Conservation (phyloP, 2,329 filamentous ascomycete species). For the Pezicula rhizophila region DNA sequence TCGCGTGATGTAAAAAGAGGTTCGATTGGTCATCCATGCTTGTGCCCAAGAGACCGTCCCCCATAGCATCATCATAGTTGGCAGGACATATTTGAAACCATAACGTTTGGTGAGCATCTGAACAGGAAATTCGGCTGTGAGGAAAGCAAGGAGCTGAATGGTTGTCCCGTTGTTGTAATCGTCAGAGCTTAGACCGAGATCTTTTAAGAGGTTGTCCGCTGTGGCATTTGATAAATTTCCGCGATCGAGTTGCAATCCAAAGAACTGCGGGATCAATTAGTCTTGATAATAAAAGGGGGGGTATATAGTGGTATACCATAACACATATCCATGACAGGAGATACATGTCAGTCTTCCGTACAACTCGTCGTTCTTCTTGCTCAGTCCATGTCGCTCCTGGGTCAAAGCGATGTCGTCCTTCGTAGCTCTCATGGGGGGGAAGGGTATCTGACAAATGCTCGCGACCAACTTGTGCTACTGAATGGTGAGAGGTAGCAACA, state of each 20-base stretch:
- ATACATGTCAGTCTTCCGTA: slow-evolving; percentile 45
- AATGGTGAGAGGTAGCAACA: slow-evolving; percentile 9
- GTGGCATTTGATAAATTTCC: slow-evolving; percentile 58
- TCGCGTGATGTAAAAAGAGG: slow-evolving; percentile 44
- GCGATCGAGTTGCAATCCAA: slow-evolving; percentile 57
- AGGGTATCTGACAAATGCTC: slow-evolving; percentile 23
- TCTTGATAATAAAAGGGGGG: slow-evolving; percentile 29
- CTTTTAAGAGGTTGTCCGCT: slow-evolving; percentile 55
- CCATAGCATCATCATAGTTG: slow-evolving; percentile 45
- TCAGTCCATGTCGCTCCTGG: slow-evolving; percentile 47
- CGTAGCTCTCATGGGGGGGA: slow-evolving; percentile 33
- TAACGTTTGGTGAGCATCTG: slow-evolving; percentile 52
- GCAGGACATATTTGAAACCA: slow-evolving; percentile 51
- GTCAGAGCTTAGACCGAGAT: slow-evolving; percentile 40
- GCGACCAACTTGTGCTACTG: slow-evolving; percentile 9
- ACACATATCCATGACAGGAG: slow-evolving; percentile 37
- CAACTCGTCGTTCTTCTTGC: slow-evolving; percentile 48
- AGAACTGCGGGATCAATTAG: slow-evolving; percentile 38
- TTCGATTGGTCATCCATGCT: slow-evolving; percentile 42
- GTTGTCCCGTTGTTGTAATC: slow-evolving; percentile 55
- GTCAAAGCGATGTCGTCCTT: slow-evolving; percentile 45
- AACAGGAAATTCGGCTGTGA: slow-evolving; percentile 51
- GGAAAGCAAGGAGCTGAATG: slow-evolving; percentile 47
- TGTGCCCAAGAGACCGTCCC: slow-evolving; percentile 43
- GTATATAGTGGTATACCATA: slow-evolving; percentile 31